Evolutionary conservation across 768 basidiomycete species (phyloP).

Genomic region (Tylopilus subfusipes): DNA sequence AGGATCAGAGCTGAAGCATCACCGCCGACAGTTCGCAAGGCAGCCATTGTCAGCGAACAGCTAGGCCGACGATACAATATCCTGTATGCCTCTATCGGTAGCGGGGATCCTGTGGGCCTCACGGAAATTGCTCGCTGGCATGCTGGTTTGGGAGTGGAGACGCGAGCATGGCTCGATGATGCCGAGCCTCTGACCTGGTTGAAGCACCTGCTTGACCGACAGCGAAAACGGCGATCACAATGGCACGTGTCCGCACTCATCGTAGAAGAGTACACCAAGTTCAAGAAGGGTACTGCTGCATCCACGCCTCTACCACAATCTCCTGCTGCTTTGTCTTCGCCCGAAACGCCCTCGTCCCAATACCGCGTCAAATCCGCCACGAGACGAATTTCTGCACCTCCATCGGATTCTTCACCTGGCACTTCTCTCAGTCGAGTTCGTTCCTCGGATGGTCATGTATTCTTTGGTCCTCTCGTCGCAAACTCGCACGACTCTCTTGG

Average conservation of each 20-base stretch:
- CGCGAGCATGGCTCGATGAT: conserved; percentile 53
- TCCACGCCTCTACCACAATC: conserved; percentile 16
- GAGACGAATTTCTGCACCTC: conserved; percentile 29
- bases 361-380: conserved; percentile 9
- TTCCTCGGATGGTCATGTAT: conserved; percentile 47
- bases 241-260: conserved; percentile 70
- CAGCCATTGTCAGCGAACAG: conserved; percentile 61
- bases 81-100: conserved; percentile 40
- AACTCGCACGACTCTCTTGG: conserved; percentile 46
- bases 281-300: conserved; percentile 29
- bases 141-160: conserved; percentile 42
- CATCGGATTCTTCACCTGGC: conserved; percentile 39
- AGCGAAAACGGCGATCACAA: conserved; percentile 40
- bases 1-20: conserved; percentile 49
- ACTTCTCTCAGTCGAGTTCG: conserved; percentile 38
- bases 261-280: conserved; percentile 60
- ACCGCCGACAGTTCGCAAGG: conserved; percentile 58
- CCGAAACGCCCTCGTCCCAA: conserved; percentile 11
- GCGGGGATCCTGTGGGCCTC: conserved; percentile 39
- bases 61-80: conserved; percentile 61
- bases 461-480: conserved; percentile 56
- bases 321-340: conserved; percentile 13
- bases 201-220: conserved; percentile 57
- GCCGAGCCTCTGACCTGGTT: conserved; percentile 75
- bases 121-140: conserved; percentile 60